A percentile compares a stretch with the other conserved stretches of the same genome.
phyloP scores from a whole-genome alignment of 2,329 filamentous ascomycete genomes.

The Ascochyta fabae region DNA sequence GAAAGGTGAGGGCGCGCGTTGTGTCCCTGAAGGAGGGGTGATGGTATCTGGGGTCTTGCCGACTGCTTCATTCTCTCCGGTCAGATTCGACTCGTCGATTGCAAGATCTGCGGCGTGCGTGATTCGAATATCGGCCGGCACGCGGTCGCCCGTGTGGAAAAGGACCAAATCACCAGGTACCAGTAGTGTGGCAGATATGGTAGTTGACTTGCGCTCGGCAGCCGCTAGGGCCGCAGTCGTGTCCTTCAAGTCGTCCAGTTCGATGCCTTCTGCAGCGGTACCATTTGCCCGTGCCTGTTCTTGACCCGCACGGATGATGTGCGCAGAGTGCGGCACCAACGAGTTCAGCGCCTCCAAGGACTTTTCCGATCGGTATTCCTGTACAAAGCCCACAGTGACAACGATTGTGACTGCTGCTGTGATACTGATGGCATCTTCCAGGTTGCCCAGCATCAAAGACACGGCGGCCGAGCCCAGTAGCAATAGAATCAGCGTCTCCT shows the following conservation, averaged over 20 bases:
- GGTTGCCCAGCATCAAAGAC: slow-evolving; percentile 89
- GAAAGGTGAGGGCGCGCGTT: slow-evolving; percentile 61
- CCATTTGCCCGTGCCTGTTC: slow-evolving; percentile 37
- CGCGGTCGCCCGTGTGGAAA: slow-evolving; percentile 94
- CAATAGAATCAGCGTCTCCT: slow-evolving; percentile 92
- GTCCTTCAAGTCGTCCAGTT: slow-evolving; percentile 58
- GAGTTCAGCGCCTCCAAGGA: slow-evolving; percentile 94
- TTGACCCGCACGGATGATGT: slow-evolving; percentile 73
- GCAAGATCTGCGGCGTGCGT: slow-evolving; percentile 87
- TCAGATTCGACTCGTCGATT: slow-evolving; percentile 96
- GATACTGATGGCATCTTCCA: slow-evolving; percentile 94
- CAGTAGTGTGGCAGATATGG: slow-evolving; percentile 83
- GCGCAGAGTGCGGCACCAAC: slow-evolving; percentile 92
- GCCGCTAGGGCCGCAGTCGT: slow-evolving; percentile 67
- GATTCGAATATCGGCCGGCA: slow-evolving; percentile 94
- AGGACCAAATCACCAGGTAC: slow-evolving; percentile 92
- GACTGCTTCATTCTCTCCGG: slow-evolving; percentile 94
- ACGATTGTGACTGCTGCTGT: slow-evolving; percentile 96
- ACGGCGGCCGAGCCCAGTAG: slow-evolving; percentile 86
- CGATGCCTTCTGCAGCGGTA: slow-evolving; percentile 44
- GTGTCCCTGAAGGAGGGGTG: slow-evolving; percentile 46
- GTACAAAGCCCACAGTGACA: slow-evolving; percentile 92
- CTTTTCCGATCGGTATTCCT: slow-evolving; percentile 97
- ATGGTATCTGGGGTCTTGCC: slow-evolving; percentile 73
- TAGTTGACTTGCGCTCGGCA: slow-evolving; percentile 76